These are phyloP conservation scores for Quercus dentata DNA, from an alignment of 306 rosid species.

Conservation along the genomic window DNA sequence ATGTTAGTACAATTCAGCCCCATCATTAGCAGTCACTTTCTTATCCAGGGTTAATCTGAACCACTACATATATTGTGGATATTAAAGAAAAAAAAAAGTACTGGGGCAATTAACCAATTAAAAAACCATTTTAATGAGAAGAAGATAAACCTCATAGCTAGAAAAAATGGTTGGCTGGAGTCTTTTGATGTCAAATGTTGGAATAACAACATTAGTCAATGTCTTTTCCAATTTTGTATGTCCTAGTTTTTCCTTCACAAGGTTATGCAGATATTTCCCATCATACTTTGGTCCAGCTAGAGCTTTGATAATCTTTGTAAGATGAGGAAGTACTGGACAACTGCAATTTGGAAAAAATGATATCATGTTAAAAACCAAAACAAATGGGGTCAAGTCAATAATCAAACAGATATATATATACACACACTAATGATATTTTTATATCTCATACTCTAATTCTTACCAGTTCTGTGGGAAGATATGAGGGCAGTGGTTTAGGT, in stretches of 20 bases:
- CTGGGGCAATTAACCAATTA: not conserved
- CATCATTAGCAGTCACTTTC: not conserved
- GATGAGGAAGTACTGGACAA: not conserved
- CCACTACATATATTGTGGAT: not conserved
- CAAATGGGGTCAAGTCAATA: not conserved
- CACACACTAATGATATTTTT: not conserved
- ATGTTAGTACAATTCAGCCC: not conserved
- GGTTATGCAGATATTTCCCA: conserved; percentile 57
- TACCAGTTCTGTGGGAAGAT: conserved; percentile 56
- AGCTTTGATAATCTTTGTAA: conserved; percentile 19
- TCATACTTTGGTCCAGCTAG: conserved; percentile 69
- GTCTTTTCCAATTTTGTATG: conserved; percentile 50
- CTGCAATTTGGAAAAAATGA: conserved; percentile 15
- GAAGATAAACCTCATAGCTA: conserved; percentile 43
- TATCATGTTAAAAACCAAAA: not conserved
- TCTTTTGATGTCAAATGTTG: conserved; percentile 52
- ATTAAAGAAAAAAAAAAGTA: not conserved
- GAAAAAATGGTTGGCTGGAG: conserved; percentile 62
- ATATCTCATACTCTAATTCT: not conserved
- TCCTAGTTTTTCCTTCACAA: conserved; percentile 53
- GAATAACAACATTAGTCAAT: conserved; percentile 63
- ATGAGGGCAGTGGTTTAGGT: conserved; percentile 44
- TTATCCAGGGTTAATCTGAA: not conserved
- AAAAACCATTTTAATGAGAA: not conserved
- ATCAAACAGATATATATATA: not conserved